Evolutionary conservation across 73 alveolate genomes (phyloP), one percentile per base, ranked within the genome.

Genomic region (Stentor roeselii): DNA sequence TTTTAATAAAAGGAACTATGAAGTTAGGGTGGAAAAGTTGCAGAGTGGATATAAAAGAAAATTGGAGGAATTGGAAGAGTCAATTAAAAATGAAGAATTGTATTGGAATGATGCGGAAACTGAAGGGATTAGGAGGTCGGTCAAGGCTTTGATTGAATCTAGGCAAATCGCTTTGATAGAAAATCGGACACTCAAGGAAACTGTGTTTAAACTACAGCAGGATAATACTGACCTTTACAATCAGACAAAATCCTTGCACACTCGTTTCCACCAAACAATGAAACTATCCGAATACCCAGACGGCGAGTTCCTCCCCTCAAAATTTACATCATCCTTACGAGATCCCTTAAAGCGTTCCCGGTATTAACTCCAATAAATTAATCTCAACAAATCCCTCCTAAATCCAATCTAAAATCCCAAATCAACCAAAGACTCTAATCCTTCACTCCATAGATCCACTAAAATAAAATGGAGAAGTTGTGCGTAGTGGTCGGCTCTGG

Each of bases 401-500:
- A n/a, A n/a, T n/a, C n/a, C n/a, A n/a, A n/a, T n/a, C n/a, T n/a
- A 50, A 50, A 50, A 50, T 6, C 67, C 6, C 6, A 50, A 11
- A 50, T 11, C 21, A 50, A 50, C 67, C 67, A 50, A 11, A 50
- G 6, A 50, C 21, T 21, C 67, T 11, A 50, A 50, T 6, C 67
- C 67, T 50, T 50, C 21, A 50, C 67, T 50, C 67, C n/a, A n/a
- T n/a, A n/a, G n/a, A n/a, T n/a, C n/a, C n/a, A n/a, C n/a, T 58
- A 67, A 21, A 67, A 30, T 67, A 67, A 30, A 21, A 32, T 21
- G 27, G 34, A 21, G 80, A n/a, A 67, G 27, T 67, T 40, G 80
- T 67, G 80, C 80, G 27, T 67, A 34, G 41, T 67, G 15, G n/a
- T 67, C 14, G 80, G 80, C 41, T 67, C 80, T 27, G 80, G 80